Percentiles rank a stretch among this genome's conserved stretches.
Evolutionary conservation across 1,284 basidiomycete genomes (phyloP).

Genomic region (Cystobasidium sp.): DNA sequence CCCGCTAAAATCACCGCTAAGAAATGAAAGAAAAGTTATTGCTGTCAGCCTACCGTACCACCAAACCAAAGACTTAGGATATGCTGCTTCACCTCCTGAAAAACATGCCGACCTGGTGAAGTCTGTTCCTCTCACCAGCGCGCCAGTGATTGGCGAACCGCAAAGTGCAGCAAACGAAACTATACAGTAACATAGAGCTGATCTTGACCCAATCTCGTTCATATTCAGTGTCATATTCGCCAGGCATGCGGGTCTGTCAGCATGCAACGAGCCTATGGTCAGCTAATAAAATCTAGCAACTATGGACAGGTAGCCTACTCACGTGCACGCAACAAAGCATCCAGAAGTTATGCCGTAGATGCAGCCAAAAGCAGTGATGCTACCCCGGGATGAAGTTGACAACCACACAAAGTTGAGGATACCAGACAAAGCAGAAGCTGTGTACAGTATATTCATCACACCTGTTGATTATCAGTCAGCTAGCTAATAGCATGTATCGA

Average conservation of each 20-base stretch:
- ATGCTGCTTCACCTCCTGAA: slow-evolving; percentile 27
- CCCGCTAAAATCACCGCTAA: neutral
- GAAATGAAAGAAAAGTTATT: neutral
- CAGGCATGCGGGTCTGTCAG: slow-evolving; percentile 27
- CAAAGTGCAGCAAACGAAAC: slow-evolving; percentile 32
- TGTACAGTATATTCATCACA: slow-evolving; percentile 22
- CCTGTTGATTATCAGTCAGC: neutral
- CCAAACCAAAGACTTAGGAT: neutral
- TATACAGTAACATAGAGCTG: slow-evolving; percentile 29
- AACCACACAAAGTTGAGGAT: slow-evolving; percentile 36
- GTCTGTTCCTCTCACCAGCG: slow-evolving; percentile 7
- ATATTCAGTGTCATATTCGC: slow-evolving; percentile 35
- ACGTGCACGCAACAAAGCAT: slow-evolving; percentile 23
- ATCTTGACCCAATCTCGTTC: slow-evolving; percentile 37
- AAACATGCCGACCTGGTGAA: slow-evolving; percentile 34
- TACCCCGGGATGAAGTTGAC: neutral
- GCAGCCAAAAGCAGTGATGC: slow-evolving; percentile 31
- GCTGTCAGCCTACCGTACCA: too few species aligned
- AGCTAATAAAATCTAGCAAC: neutral
- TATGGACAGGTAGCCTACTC: neutral
- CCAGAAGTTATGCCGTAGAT: slow-evolving; percentile 36
- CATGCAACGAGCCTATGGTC: neutral
- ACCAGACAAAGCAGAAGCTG: slow-evolving; percentile 22
- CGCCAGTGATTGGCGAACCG: slow-evolving; percentile 38
- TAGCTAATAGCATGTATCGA: neutral